These are phyloP conservation scores for Pseudonitzschia multiseries DNA, from an alignment of 108 stramenopile genomes.

Conservation along the genomic window DNA sequence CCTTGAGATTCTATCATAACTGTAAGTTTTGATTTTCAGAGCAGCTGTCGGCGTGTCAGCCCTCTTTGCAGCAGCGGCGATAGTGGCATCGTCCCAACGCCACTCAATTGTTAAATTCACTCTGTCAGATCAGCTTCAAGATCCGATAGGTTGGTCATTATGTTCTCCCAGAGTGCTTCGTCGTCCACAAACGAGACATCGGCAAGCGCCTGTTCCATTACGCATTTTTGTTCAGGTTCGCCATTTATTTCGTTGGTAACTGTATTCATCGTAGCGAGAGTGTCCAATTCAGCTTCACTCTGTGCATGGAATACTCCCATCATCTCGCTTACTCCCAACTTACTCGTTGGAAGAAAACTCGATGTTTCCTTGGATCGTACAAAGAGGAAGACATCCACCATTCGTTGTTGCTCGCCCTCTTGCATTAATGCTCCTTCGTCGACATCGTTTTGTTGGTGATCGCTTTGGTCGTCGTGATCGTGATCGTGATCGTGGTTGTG, in stretches of 20 bases:
- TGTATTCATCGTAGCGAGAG: conserved; percentile 1
- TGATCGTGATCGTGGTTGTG: background rate
- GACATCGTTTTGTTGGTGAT: background rate
- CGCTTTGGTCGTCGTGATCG: background rate
- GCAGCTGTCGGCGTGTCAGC: background rate
- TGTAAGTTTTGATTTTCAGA: background rate
- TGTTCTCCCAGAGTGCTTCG: conserved; percentile 26
- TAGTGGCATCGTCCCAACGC: no score
- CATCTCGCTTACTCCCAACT: conserved; percentile 55
- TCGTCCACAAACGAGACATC: conserved; percentile 32
- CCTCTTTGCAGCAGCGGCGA: background rate
- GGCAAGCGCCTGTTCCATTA: conserved; percentile 30
- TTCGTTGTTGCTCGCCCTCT: background rate
- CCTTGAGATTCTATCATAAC: no score
- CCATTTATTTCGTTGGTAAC: background rate
- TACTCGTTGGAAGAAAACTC: conserved; percentile 19
- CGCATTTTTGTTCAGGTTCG: background rate
- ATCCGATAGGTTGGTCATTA: conserved; percentile 9
- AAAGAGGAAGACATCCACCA: conserved; percentile 46
- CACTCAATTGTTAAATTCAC: no score
- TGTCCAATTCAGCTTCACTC: conserved; percentile 40
- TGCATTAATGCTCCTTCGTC: background rate
- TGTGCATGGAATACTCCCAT: conserved; percentile 61
- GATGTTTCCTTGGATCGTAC: conserved; percentile 48
- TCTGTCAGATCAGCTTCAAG: background rate